These are phyloP conservation scores for Aspergillus proliferans DNA, from an alignment of 2,329 filamentous ascomycete species.

Conservation along the genomic window DNA sequence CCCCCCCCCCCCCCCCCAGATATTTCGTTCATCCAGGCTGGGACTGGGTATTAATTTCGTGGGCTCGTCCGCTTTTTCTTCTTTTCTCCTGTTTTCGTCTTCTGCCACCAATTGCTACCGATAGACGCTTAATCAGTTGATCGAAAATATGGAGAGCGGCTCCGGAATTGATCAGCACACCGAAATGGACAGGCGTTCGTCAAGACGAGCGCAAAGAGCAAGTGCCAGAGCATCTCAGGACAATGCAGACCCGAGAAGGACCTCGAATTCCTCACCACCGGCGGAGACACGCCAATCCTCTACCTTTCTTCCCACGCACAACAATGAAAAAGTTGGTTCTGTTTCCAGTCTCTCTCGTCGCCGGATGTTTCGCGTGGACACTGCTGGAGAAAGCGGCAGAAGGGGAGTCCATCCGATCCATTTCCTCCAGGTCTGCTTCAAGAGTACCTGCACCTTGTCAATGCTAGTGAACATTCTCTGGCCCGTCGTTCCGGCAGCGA, in stretches of 20 bases:
- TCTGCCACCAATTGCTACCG: background rate
- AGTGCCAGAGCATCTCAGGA: background rate
- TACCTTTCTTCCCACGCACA: conserved; percentile 22
- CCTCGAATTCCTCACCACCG: background rate
- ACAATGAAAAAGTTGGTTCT: conserved; percentile 11
- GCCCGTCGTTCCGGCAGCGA: conserved; percentile 67
- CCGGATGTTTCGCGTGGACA: conserved; percentile 29
- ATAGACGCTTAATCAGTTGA: background rate
- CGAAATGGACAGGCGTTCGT: background rate
- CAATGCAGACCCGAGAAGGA: background rate
- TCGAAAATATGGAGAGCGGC: background rate
- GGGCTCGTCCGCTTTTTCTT: background rate
- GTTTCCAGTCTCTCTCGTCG: conserved; percentile 4
- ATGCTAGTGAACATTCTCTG: conserved; percentile 64
- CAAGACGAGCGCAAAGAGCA: background rate
- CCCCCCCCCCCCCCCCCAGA: too few relatives aligned
- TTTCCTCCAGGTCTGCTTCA: conserved; percentile 59
- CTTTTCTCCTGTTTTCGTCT: background rate
- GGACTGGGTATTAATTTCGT: background rate
- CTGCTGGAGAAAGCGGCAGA: conserved; percentile 61
- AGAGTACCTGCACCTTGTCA: conserved; percentile 58
- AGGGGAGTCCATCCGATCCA: conserved; percentile 57
- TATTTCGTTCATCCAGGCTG: background rate
- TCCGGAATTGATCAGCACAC: background rate
- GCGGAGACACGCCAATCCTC: conserved; percentile 10